Percentiles rank a stretch among this genome's conserved stretches.
Evolutionary conservation across 2,329 filamentous ascomycete species (phyloP).

Genomic region (Trichoderma semiorbis): DNA sequence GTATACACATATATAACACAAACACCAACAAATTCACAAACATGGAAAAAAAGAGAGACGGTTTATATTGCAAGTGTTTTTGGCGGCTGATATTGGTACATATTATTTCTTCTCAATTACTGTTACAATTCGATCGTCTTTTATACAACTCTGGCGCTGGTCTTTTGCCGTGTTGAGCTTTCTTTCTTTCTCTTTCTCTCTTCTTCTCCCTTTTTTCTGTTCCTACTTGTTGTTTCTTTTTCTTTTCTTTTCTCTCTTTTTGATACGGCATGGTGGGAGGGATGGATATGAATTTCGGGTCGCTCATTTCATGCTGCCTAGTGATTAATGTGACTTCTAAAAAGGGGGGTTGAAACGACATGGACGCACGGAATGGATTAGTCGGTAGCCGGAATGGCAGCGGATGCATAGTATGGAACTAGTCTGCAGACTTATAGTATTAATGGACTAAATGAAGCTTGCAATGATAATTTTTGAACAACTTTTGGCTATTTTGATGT

Average conservation of each 20-base stretch:
- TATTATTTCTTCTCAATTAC: background rate
- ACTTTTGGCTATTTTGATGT: background rate
- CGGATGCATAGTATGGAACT: slow-evolving; percentile 4
- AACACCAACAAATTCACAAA: background rate
- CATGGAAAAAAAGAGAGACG: background rate
- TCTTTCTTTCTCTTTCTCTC: background rate
- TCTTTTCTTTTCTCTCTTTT: slow-evolving; percentile 17
- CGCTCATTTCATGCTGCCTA: background rate
- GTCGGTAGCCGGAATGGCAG: background rate
- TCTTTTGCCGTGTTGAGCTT: slow-evolving; percentile 5
- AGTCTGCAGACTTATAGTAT: slow-evolving; percentile 12
- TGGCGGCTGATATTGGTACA: slow-evolving; percentile 1
- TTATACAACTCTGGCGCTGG: background rate
- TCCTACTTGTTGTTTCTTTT: slow-evolving; percentile 18
- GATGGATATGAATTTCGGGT: background rate
- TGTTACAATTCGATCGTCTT: background rate
- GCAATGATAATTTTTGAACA: background rate
- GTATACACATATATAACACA: slow-evolving; percentile 14
- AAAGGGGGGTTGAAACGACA: background rate
- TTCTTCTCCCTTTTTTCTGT: background rate
- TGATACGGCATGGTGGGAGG: slow-evolving; percentile 25
- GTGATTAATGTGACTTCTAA: slow-evolving; percentile 7
- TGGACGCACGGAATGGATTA: background rate
- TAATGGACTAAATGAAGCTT: slow-evolving; percentile 1
- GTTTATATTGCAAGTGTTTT: background rate